Conservation (phyloP, 2,329 filamentous ascomycete genomes). For the Phyllosticta citriasiana region DNA sequence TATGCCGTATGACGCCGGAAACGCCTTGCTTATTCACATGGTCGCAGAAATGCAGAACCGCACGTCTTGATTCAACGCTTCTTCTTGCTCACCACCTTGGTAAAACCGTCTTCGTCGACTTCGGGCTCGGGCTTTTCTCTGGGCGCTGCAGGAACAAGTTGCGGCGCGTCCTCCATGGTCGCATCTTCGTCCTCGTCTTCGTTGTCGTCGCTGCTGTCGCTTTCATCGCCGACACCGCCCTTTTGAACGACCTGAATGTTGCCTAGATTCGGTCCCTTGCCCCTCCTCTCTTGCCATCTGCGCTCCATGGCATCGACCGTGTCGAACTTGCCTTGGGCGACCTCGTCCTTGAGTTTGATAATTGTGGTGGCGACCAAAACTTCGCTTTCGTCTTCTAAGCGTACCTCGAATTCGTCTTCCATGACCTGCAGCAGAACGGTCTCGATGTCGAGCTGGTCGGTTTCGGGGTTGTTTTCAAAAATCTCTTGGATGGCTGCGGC, state of each 20-base stretch:
- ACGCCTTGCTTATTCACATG: background rate
- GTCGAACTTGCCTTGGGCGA: slow-evolving; percentile 51
- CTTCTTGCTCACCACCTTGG: slow-evolving; percentile 32
- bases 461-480: slow-evolving; percentile 48
- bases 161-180: slow-evolving; percentile 28
- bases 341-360: slow-evolving; percentile 55
- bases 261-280: slow-evolving; percentile 41
- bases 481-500: slow-evolving; percentile 78
- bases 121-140: slow-evolving; percentile 27
- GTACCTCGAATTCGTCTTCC: slow-evolving; percentile 90
- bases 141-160: slow-evolving; percentile 18
- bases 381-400: slow-evolving; percentile 81
- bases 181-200: slow-evolving; percentile 26
- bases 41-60: slow-evolving; percentile 10
- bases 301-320: slow-evolving; percentile 54
- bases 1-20: slow-evolving; percentile 5
- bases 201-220: slow-evolving; percentile 44
- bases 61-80: slow-evolving; percentile 19
- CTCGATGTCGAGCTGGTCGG: slow-evolving; percentile 73
- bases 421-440: slow-evolving; percentile 79
- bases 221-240: slow-evolving; percentile 37
- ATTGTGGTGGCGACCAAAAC: slow-evolving; percentile 65
- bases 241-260: slow-evolving; percentile 45
- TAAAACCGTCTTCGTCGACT: slow-evolving; percentile 34
- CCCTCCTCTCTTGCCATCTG: slow-evolving; percentile 52